phyloP scores from a whole-genome alignment of 257 asterid genomes.

The Solanum arcanum region DNA sequence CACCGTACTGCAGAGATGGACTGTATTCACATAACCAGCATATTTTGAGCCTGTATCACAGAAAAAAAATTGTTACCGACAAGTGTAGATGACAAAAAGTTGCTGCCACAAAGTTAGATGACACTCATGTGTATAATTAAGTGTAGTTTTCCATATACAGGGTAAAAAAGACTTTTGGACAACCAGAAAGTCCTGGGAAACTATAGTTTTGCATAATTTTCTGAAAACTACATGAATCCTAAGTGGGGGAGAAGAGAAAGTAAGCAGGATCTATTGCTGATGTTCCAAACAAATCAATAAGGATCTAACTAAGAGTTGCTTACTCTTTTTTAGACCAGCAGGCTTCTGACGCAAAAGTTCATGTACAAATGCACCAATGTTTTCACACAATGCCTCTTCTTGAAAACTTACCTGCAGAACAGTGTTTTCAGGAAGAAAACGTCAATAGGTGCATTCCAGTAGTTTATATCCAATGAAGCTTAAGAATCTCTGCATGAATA shows the following conservation, averaged over 20 bases:
- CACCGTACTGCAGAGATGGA: conserved; percentile 89
- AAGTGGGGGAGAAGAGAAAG: neutral
- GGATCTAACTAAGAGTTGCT: conserved; percentile 16
- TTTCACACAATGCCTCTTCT: conserved; percentile 76
- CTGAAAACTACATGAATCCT: neutral
- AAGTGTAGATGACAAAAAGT: neutral
- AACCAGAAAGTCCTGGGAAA: neutral
- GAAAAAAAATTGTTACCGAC: neutral
- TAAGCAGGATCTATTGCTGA: neutral
- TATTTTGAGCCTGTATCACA: conserved; percentile 67
- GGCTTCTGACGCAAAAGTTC: conserved; percentile 92
- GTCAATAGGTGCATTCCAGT: neutral
- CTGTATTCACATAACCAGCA: conserved; percentile 83
- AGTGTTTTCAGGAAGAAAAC: neutral
- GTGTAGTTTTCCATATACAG: neutral
- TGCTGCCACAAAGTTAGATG: neutral
- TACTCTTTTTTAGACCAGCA: conserved; percentile 89
- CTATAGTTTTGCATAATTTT: neutral
- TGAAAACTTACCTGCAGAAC: conserved; percentile 57
- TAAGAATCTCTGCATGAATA: neutral
- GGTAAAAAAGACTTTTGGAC: neutral
- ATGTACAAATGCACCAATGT: conserved; percentile 80
- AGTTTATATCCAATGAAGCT: neutral
- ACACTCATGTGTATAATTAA: neutral
- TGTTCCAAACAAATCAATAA: neutral